Evolutionary conservation across 108 stramenopile species (phyloP).

Genomic region (Nitzschia sp.): DNA sequence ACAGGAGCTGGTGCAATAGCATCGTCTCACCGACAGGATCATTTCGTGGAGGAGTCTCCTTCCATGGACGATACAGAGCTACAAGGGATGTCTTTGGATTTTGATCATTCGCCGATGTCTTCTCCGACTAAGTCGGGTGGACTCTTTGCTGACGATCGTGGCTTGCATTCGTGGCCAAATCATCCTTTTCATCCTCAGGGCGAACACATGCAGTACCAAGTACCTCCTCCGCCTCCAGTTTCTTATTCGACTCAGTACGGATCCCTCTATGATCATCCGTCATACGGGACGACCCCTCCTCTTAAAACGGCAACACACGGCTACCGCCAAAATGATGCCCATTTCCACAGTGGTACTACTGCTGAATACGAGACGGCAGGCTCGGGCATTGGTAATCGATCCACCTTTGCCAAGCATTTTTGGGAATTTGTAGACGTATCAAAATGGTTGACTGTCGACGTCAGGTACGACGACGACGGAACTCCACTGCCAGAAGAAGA

Average conservation of each 20-base stretch:
- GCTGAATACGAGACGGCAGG: background rate
- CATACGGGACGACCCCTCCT: background rate
- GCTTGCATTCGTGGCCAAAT: background rate
- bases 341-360: background rate
- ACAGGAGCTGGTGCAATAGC: background rate
- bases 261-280: background rate
- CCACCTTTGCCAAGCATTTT: no score
- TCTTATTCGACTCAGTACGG: background rate
- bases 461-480: constrained; percentile 15
- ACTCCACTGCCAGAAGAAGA: constrained; percentile 31
- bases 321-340: constrained; percentile 4
- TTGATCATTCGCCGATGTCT: background rate
- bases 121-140: background rate
- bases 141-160: background rate
- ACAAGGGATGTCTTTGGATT: background rate
- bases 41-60: background rate
- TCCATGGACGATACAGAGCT: background rate
- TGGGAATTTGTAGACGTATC: constrained; percentile 12
- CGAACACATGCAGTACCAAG: background rate
- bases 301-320: background rate
- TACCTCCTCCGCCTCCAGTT: constrained; percentile 5
- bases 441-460: constrained; percentile 21
- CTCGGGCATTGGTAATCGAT: no score
- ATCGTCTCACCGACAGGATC: background rate
- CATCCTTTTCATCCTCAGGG: no score